Base-by-base conservation (phyloP, 164 flowering plant species). In the Amborella trichopoda region DNA sequence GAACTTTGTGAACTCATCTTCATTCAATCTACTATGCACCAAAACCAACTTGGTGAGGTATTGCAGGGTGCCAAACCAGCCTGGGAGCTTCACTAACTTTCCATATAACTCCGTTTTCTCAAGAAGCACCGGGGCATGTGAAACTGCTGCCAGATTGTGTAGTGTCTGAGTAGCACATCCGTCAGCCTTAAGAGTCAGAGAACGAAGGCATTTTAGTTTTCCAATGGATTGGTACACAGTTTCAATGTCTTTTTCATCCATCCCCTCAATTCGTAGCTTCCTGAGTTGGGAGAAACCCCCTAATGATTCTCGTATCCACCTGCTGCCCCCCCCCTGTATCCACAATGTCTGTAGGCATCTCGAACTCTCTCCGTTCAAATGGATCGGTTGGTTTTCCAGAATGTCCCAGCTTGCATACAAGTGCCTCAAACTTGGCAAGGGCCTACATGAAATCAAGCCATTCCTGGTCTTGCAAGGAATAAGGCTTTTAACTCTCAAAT, bases 131-230 rank as follows among this genome's bases (percentile, higher is more conserved):
- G 14, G 8, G 13, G 11, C 13, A 20, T 42, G 9, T 20, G 18
- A 42, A 21, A 25, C 12, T 18, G 17, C 4, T 30, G 9, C 13
- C 34, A 30, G 34, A 6, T 13, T 6, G 34, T 6, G 13, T 30
- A 6, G 34, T 30, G 34, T 30, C 34, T 30, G 9, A 6, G 13
- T 30, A 13, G 9, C 34, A 6, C 20, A 26, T 1, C 37, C 37
- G 3, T 10, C 54, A 56, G 50, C 26, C 49, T n/a, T n/a, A n/a
- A n/a, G n/a, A n/a, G n/a, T n/a, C 10, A 44, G 18, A 5, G 28
- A 23, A 24, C 23, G 12, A 8, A 25, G 47, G 28, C 21, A 6
- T 4, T 14, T 14, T 19, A 23, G 17, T 25, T 44, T 44, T 9
- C 27, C 2, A 25, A 44, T 24, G 16, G 28, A 44, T 16, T 24